Evolutionary conservation across 306 rosid genomes (phyloP), one percentile per base, ranked within the genome.

Genomic region (Prunus mira): DNA sequence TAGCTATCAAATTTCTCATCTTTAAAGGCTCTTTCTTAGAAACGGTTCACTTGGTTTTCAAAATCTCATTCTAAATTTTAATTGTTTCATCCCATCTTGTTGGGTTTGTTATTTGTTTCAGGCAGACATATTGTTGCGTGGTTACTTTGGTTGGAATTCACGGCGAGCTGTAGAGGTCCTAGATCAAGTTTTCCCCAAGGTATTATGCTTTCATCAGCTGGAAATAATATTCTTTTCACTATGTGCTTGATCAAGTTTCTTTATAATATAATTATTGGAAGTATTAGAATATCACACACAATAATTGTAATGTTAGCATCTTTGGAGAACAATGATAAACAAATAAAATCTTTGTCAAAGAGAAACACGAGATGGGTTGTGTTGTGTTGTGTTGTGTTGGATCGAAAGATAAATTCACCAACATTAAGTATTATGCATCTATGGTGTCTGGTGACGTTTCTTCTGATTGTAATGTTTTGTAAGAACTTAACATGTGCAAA

Each of bases 141-240:
- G 98, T 49, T 95, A 95, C 86, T 86, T 71, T 38, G 91, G 98
- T 56, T 95, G 98, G 97, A 95, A 95, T 74, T 95, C 98, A 15
- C 78, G 90, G 22, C 96, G 97, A 57, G 98, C 96, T 22, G 79
- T 96, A 20, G 79, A 91, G 79, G 89, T 96, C 80, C 90, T 96
- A 4, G 65, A 87, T 75, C 75, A 87, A 78, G 87, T 92, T 80
- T 96, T 96, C 71, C 98, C 98, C 10, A 89, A 91, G 98, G 99
- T 96, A 87, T 43, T 30, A 17, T 27, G 11, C 55, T 43, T 63
- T 28, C 14, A 60, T 41, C 10, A 65, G 56, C 67, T 13, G 24
- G 15, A 20, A 20, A 57, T 18, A 6, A 10, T 5, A 18, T 50
- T 65, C 11, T 51, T n/a, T 51, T 65, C 1, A 4, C 18, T 47